Evolutionary conservation across 345 rosid genomes (phyloP).

Genomic region (Dovyalis caffra): DNA sequence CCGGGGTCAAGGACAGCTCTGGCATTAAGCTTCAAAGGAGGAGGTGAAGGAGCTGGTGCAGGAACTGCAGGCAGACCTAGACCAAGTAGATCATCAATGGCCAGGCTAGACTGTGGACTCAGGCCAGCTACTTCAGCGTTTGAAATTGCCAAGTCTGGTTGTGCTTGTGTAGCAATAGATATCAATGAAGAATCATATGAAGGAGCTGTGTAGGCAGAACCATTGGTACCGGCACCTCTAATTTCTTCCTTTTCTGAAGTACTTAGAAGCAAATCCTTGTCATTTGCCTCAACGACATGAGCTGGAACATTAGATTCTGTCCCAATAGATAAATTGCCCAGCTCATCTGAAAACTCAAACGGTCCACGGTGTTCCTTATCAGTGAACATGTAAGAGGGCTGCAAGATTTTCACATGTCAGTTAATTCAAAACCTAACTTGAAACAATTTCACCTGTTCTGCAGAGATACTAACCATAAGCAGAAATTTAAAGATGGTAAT

Average conservation of each 20-base stretch:
- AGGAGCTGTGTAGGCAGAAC: constrained; percentile 71
- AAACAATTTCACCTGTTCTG: neutral
- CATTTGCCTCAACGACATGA: constrained; percentile 78
- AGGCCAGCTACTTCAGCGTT: constrained; percentile 31
- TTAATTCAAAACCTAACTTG: constrained; percentile 9
- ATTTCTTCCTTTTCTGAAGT: constrained; percentile 79
- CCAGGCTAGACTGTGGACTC: constrained; percentile 54
- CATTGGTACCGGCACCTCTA: constrained; percentile 47
- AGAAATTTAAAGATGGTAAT: neutral
- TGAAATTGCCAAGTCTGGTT: constrained; percentile 48
- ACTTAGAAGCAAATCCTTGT: constrained; percentile 78
- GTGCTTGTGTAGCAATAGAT: constrained; percentile 43
- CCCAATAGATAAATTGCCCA: constrained; percentile 61
- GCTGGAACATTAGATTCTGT: constrained; percentile 65
- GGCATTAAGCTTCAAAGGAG: constrained; percentile 73
- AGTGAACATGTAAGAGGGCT: constrained; percentile 98
- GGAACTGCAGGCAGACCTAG: constrained; percentile 54
- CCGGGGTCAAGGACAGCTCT: constrained; percentile 77
- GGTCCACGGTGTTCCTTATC: constrained; percentile 93
- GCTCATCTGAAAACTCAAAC: constrained; percentile 84
- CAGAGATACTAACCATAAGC: neutral
- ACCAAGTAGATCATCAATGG: constrained; percentile 82
- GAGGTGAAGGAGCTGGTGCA: constrained; percentile 49
- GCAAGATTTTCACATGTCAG: constrained; percentile 33
- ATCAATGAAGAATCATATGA: constrained; percentile 46